Base-by-base conservation (phyloP, 805 yeast species). In the Candida nanaspora region DNA sequence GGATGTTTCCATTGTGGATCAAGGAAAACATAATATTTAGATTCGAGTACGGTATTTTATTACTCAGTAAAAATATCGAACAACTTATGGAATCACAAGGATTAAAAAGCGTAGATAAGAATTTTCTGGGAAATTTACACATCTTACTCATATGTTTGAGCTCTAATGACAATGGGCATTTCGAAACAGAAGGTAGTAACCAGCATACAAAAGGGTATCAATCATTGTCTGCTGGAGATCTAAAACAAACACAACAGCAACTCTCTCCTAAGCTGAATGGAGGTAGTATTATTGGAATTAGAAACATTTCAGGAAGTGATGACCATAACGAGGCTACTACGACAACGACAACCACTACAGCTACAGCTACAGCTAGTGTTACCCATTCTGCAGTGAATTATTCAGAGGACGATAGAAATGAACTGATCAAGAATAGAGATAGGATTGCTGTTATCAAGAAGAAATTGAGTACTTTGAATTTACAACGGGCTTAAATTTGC, bases 1-100 rank as follows among this genome's bases (percentile, higher is more conserved):
- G 46, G 18, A 48, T 66, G 30, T 74, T 72, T 47, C 80, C 80
- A 4, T 49, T 76, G 33, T 74, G 75, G 67, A 60, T 72, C n/a
- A 63, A 66, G 15, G 74, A 70, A 10, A 67, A 66, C 39, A 47
- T 51, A 15, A 49, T 53, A 21, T 63, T 69, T 43, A 55, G 76
- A 25, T 74, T 74, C 38, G 76, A 76, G 42, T 75, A 72, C 51
- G 80, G 70, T 1, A 53, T 74, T 16, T 62, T 63, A 26, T 52
- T 76, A 20, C 55, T 76, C 32, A 62, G 65, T 41, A 69, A 70
- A 45, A 62, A 74, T 48, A 59, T 76, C 31, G 75, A 74, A 49
- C 77, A 73, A 47, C 40, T 63, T 20, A 57, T 59, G 42, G 64
- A 60, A 37, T 44, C 47, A 21, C 60, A 59, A 32, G 52, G 57